Conservation (phyloP, 1,284 basidiomycete species). For the Cutaneotrichosporon sp. region DNA sequence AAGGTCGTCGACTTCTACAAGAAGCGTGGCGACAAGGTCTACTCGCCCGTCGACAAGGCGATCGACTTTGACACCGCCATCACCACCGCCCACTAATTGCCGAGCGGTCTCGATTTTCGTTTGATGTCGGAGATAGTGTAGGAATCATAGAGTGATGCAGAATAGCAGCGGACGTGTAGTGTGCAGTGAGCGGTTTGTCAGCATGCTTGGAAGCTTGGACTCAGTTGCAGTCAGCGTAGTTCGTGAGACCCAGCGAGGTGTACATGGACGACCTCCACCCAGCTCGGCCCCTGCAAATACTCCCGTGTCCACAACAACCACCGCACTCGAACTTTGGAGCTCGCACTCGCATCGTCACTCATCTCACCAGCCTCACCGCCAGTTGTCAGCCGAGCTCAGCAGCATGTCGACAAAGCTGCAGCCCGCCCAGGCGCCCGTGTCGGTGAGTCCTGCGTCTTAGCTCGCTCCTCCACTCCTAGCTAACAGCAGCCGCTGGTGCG, state of each 20-base stretch:
- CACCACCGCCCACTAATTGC: slow-evolving; percentile 45
- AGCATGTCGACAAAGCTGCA: slow-evolving; percentile 1
- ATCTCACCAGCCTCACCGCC: background rate
- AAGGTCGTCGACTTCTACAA: slow-evolving; percentile 88
- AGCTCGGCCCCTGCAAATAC: background rate
- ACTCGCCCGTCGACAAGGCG: slow-evolving; percentile 70
- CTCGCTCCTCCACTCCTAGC: background rate
- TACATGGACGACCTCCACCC: background rate
- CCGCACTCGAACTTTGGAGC: background rate
- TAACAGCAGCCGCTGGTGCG: slow-evolving; percentile 23
- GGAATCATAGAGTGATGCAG: slow-evolving; percentile 7
- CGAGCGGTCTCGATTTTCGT: background rate
- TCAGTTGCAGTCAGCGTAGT: background rate
- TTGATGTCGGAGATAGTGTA: background rate
- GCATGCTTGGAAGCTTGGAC: background rate
- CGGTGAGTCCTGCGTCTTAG: background rate
- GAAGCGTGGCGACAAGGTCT: slow-evolving; percentile 69
- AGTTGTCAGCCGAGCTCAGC: too few relatives aligned
- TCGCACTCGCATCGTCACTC: background rate
- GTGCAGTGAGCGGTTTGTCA: too few relatives aligned
- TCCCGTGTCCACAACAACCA: background rate
- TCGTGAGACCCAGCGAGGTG: background rate
- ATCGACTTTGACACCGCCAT: slow-evolving; percentile 59
- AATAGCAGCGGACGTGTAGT: background rate
- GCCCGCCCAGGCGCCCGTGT: background rate